Base-by-base conservation (phyloP, 257 asterid species). In the Misopates orontium region DNA sequence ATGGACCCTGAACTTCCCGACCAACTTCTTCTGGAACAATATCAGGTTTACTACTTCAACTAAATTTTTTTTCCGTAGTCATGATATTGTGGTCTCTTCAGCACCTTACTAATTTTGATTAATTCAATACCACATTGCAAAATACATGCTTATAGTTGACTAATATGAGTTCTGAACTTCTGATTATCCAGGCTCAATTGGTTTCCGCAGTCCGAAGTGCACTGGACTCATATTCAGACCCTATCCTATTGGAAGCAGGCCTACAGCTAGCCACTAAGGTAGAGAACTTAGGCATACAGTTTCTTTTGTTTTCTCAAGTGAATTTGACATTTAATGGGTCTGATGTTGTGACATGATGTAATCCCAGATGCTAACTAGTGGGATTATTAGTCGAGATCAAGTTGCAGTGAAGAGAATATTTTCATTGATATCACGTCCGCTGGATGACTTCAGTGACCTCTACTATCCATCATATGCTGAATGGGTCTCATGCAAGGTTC, bases 401-500 rank as follows among this genome's bases (percentile, higher is more conserved):
- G 90, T 57, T 75, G 95, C 99, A 8, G 93, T 88, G 58, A 90
- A 83, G 81, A 85, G 99, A 69, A 90, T 90, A 86, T 94, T 94
- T 82, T 94, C 96, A 39, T 74, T 94, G 84, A 94, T 94, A 77
- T 88, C 97, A 62, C 96, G 93, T 51, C 99, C 96, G 21, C 80
- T 94, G 63, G 82, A 85, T 75, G 99, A 94, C 75, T 94, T 94
- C 83, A 85, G 81, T 64, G 90, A 79, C 78, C 92, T 94, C 54
- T 90, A 82, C 80, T 90, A 84, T 80, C 99, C 99, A 56, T 94
- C 99, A 64, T 94, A 86, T 78, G 99, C 99, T 24, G 99, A 94
- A 81, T 94, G 97, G 99, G 99, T 90, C 76, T 88, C 96, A 53
- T 90, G 97, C 96, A 94, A 94, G 99, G 99, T 94, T 50, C 47